Conservation (phyloP, 1,139 yeast species). For the Kurtzmaniella natalensis region DNA sequence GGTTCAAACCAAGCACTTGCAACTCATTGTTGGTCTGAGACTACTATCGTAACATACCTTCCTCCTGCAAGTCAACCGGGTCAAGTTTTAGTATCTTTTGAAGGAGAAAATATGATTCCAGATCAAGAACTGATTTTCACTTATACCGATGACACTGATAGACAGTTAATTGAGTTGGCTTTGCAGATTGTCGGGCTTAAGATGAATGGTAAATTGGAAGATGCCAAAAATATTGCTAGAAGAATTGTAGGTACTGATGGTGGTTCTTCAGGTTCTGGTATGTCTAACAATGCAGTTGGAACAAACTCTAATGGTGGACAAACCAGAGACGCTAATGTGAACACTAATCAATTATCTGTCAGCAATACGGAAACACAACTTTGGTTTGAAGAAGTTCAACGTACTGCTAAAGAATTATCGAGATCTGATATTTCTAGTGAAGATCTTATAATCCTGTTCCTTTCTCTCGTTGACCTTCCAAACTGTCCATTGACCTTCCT, state of each 20-base stretch:
- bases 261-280: constrained; percentile 8
- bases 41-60: constrained; percentile 86
- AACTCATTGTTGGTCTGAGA: constrained; percentile 94
- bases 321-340: constrained; percentile 4
- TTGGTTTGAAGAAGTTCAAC: constrained; percentile 49
- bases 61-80: constrained; percentile 91
- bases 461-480: constrained; percentile 58
- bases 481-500: constrained; percentile 60
- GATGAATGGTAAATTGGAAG: constrained; percentile 91
- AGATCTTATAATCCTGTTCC: constrained; percentile 56
- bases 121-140: constrained; percentile 66
- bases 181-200: constrained; percentile 90
- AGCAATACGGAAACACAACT: constrained; percentile 14
- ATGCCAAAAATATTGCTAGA: constrained; percentile 85
- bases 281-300: constrained; percentile 8
- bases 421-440: constrained; percentile 49
- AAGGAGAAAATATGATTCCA: constrained; percentile 36
- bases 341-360: constrained; percentile 15
- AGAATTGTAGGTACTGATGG: constrained; percentile 66
- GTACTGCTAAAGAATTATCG: constrained; percentile 46
- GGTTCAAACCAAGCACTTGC: constrained; percentile 81
- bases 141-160: constrained; percentile 87
- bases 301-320: constrained; percentile 1
- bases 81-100: constrained; percentile 83
- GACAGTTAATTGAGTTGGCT: constrained; percentile 88